Evolutionary conservation across 2,329 filamentous ascomycete species (phyloP).

Genomic region (Diaporthe batatas): DNA sequence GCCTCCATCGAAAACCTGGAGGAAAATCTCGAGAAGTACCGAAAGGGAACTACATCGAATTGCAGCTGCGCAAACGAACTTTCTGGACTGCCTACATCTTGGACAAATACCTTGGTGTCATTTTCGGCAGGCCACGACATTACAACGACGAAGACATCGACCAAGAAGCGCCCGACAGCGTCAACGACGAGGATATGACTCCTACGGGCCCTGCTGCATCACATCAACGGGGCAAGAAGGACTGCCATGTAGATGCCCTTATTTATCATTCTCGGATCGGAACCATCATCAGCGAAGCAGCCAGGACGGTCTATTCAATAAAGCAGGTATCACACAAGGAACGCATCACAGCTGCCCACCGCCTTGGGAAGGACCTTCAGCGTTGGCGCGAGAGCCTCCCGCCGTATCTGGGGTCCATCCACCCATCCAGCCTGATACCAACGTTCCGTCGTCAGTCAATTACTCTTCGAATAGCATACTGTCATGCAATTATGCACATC

Average conservation of each 20-base stretch:
- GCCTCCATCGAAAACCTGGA: slow-evolving; percentile 49
- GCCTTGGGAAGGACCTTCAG: slow-evolving; percentile 56
- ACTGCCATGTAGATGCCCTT: slow-evolving; percentile 15
- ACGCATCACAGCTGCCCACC: slow-evolving; percentile 52
- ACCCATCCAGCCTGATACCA: slow-evolving; percentile 60
- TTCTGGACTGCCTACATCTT: slow-evolving; percentile 75
- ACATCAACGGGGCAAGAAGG: slow-evolving; percentile 57
- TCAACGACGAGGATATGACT: slow-evolving; percentile 70
- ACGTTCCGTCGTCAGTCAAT: slow-evolving; percentile 63
- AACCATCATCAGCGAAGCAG: slow-evolving; percentile 44
- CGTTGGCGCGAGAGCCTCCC: slow-evolving; percentile 58
- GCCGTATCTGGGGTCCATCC: slow-evolving; percentile 57
- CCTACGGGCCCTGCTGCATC: slow-evolving; percentile 49
- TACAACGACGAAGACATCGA: slow-evolving; percentile 76
- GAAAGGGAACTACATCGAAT: slow-evolving; percentile 57
- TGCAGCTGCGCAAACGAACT: slow-evolving; percentile 67
- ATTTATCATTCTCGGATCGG: slow-evolving; percentile 42
- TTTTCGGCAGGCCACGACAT: slow-evolving; percentile 70
- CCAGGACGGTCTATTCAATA: slow-evolving; percentile 53
- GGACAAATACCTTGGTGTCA: slow-evolving; percentile 74
- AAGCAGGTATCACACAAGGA: slow-evolving; percentile 50
- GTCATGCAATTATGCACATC: slow-evolving; percentile 68
- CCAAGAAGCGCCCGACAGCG: slow-evolving; percentile 67
- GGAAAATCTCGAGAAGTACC: slow-evolving; percentile 7
- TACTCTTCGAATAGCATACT: slow-evolving; percentile 66